phyloP scores from a whole-genome alignment of 2,329 filamentous ascomycete species.

The Coniochaeta prunicola region DNA sequence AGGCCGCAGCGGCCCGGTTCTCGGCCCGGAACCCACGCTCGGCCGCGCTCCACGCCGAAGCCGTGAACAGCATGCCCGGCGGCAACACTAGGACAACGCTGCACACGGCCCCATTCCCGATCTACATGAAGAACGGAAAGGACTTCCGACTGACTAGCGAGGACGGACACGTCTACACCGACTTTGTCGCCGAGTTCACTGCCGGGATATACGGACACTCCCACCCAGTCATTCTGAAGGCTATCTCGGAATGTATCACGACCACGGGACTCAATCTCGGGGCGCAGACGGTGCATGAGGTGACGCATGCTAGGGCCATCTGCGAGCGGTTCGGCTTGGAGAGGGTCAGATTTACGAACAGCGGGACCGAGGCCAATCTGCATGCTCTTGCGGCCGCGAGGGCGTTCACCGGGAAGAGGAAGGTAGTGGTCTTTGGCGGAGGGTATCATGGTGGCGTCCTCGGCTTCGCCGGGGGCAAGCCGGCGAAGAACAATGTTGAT shows the following conservation, averaged over 20 bases:
- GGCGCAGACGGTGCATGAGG: constrained; percentile 43
- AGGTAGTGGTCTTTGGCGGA: constrained; percentile 41
- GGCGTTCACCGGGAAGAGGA: constrained; percentile 33
- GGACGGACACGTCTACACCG: constrained; percentile 40
- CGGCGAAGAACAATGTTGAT: constrained; percentile 39
- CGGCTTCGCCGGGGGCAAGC: constrained; percentile 22
- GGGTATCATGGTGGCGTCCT: constrained; percentile 45
- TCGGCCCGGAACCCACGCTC: constrained; percentile 28
- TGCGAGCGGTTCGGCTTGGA: constrained; percentile 47
- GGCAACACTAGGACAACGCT: constrained; percentile 40
- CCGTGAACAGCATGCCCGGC: constrained; percentile 30
- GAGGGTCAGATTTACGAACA: constrained; percentile 54
- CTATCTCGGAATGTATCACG: constrained; percentile 37
- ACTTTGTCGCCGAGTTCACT: constrained; percentile 56
- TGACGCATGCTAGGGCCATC: constrained; percentile 41
- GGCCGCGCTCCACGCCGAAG: constrained; percentile 26
- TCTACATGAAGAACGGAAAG: constrained; percentile 20
- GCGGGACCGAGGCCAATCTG: constrained; percentile 58
- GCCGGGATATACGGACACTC: constrained; percentile 62
- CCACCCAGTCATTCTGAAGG: constrained; percentile 41
- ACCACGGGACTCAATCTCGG: constrained; percentile 47
- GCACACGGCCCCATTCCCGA: constrained; percentile 27
- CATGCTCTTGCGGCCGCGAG: constrained; percentile 50
- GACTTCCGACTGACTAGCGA: constrained; percentile 21
- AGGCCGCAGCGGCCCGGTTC: constrained; percentile 25